A percentile compares a stretch with the other conserved stretches of the same genome.
phyloP scores from a whole-genome alignment of 2,329 filamentous ascomycete species.

The Conoideocrella luteorostrata region DNA sequence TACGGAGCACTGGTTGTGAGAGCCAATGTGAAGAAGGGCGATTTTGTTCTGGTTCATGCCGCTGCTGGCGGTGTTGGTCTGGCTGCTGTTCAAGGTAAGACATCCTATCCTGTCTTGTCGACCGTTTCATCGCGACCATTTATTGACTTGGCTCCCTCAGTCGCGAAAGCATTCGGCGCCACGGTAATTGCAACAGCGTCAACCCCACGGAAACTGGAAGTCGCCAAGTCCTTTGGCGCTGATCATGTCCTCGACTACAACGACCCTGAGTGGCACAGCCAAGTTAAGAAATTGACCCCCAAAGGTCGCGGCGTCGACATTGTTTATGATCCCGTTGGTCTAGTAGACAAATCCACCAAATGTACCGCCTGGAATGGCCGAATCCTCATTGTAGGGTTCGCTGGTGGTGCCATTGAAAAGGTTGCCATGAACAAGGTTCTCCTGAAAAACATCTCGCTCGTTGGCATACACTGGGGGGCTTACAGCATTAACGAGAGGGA shows the following conservation, averaged over 20 bases:
- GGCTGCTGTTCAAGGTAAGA: constrained; percentile 71
- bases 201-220: constrained; percentile 68
- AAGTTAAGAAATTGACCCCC: constrained; percentile 73
- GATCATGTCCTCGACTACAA: constrained; percentile 78
- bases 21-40: constrained; percentile 70
- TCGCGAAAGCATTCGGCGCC: constrained; percentile 87
- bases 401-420: constrained; percentile 70
- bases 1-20: constrained; percentile 78
- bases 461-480: constrained; percentile 87
- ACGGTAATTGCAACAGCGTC: constrained; percentile 91
- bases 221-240: constrained; percentile 75
- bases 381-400: constrained; percentile 83
- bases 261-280: constrained; percentile 53
- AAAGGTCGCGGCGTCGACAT: constrained; percentile 74
- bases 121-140: neutral
- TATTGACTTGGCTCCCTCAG: constrained; percentile 18
- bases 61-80: constrained; percentile 88
- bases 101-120: neutral
- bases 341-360: constrained; percentile 82
- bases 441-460: constrained; percentile 85
- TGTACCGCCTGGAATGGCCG: constrained; percentile 92
- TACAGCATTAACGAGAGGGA: constrained; percentile 69
- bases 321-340: constrained; percentile 88
- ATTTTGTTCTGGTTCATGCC: constrained; percentile 85
- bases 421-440: constrained; percentile 87